phyloP scores from a whole-genome alignment of 148 eudicot species.

The Rhododendron kiyosumense region DNA sequence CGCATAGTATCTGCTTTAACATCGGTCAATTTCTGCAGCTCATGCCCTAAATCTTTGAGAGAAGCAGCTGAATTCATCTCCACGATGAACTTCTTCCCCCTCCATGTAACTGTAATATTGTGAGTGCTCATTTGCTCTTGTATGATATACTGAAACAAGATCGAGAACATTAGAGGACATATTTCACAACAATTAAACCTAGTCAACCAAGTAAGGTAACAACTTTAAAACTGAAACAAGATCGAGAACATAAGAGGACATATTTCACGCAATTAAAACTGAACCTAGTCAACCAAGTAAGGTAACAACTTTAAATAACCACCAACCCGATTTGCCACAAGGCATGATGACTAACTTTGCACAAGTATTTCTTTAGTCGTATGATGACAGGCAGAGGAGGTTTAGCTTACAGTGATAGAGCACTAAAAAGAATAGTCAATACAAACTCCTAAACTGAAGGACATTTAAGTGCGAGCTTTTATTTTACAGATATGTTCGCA shows the following conservation, averaged over 20 bases:
- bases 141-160: slow-evolving; percentile 46
- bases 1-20: slow-evolving; percentile 67
- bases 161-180: not conserved
- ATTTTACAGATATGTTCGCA: not conserved
- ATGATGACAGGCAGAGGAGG: not conserved
- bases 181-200: not conserved
- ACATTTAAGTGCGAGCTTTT: not conserved
- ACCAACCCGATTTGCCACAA: not conserved
- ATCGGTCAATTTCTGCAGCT: slow-evolving; percentile 57
- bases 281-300: not conserved
- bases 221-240: slow-evolving; percentile 23
- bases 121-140: slow-evolving; percentile 27
- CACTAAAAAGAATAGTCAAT: not conserved
- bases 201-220: too few relatives aligned
- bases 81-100: slow-evolving; percentile 53
- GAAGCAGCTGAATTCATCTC: slow-evolving; percentile 47
- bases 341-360: not conserved
- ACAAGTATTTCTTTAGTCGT: not conserved
- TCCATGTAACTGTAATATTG: slow-evolving; percentile 54
- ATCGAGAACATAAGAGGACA: not conserved
- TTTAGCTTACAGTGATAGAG: not conserved
- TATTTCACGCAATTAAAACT: not conserved
- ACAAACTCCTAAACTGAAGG: not conserved
- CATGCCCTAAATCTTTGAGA: slow-evolving; percentile 59
- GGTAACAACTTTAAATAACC: not conserved